Evolutionary conservation across 768 basidiomycete species (phyloP), one percentile per base, ranked within the genome.

Genomic region (Hydnomerulius pinastri): DNA sequence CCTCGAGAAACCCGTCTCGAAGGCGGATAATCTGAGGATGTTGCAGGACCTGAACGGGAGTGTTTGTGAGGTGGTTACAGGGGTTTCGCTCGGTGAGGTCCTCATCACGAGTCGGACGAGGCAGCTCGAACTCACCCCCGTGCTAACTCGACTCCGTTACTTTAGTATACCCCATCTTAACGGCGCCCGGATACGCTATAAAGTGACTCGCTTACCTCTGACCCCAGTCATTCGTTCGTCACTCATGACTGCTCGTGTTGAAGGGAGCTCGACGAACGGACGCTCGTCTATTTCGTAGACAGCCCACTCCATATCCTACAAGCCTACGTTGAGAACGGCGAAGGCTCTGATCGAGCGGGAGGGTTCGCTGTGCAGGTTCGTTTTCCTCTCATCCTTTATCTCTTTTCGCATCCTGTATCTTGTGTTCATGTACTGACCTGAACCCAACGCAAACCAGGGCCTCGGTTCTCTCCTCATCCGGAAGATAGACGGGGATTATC

Each of bases 341-440:
- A 97, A 71, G 94, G 94, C 0, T 64, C 85, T 35, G 88, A 93
- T 61, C 79, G 92, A 17, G 95, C 96, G 0, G 96, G 96, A 3
- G 96, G 96, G 0, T 98, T 98, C 65, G 93, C 92, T 2, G 83
- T 93, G 33, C 96, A 98, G 77, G 92, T 92, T 55, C 40, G 74
- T 60, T 17, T 37, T 21, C 21, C 8, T 24, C 39, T 27, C 24
- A 20, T 35, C 21, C n/a, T n/a, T 20, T 15, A 13, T 39, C 37
- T 38, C 15, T 25, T 38, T 44, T 11, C 46, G 4, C 21, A 7
- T 10, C 27, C 25, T 12, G 13, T 29, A 17, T 27, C 13, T 18
- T 29, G 15, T 41, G 23, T 29, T 9, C 17, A 12, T 23, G 18
- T 15, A n/a, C 24, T n/a, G 4, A 6, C 39, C 44, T 23, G 49